Conservation (phyloP, 2,329 filamentous ascomycete genomes). For the Talaromyces sp. region DNA sequence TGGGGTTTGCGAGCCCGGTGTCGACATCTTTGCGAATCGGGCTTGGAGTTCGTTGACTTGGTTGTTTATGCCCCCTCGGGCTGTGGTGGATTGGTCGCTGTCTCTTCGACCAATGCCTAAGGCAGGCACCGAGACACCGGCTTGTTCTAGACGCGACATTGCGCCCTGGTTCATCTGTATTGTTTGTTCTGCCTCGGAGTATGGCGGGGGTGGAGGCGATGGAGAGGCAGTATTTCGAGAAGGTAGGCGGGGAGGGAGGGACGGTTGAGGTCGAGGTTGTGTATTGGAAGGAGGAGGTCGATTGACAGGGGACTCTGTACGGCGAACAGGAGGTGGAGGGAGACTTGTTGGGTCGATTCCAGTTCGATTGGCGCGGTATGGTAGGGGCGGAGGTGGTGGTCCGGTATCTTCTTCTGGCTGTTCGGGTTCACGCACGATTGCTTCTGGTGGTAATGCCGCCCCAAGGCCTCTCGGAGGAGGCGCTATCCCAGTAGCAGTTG, state of each 20-base stretch:
- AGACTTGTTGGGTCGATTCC: constrained; percentile 66
- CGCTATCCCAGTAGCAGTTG: not conserved
- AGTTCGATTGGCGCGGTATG: constrained; percentile 67
- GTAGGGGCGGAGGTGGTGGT: constrained; percentile 54
- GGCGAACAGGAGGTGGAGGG: constrained; percentile 65
- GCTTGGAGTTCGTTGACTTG: constrained; percentile 66
- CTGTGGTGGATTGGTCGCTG: constrained; percentile 31
- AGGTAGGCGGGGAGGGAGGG: constrained; percentile 66
- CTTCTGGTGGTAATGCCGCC: constrained; percentile 39
- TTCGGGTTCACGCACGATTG: constrained; percentile 32
- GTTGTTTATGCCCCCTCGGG: constrained; percentile 25
- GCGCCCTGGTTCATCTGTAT: constrained; percentile 57
- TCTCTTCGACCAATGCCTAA: constrained; percentile 62
- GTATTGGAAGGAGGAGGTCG: constrained; percentile 27
- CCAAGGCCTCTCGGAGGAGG: constrained; percentile 44
- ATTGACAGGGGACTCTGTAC: constrained; percentile 28
- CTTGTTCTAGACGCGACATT: constrained; percentile 62
- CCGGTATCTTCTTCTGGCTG: constrained; percentile 34
- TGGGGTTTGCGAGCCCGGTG: constrained; percentile 30
- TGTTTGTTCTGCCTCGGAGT: constrained; percentile 41
- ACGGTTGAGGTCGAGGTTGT: constrained; percentile 47
- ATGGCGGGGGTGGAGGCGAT: constrained; percentile 43
- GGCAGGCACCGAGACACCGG: constrained; percentile 74
- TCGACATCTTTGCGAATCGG: constrained; percentile 58
- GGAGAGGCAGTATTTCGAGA: constrained; percentile 60